Base-by-base conservation (phyloP, 148 eudicot species). In the Beta vulgaris region DNA sequence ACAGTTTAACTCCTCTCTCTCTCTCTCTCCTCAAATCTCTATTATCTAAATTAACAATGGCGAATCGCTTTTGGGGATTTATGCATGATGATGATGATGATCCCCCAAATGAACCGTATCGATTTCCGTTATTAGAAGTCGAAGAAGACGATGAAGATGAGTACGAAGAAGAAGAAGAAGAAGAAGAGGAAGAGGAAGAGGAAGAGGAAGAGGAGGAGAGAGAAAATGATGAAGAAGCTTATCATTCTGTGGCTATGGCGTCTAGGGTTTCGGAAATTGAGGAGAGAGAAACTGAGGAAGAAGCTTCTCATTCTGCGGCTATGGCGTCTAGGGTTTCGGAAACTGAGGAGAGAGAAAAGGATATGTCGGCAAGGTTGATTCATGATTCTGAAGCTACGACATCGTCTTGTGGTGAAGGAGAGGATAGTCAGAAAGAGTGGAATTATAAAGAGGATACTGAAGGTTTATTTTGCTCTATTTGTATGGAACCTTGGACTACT, bases 401-500 rank as follows among this genome's bases (percentile, higher is more conserved):
- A 63, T 61, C 36, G n/a, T 34, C 46, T 6, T 18, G 39, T 13
- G 58, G 14, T 23, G 69, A 49, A 6, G 62, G 75, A 34, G 28
- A 79, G 37, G 40, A 51, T 37, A 49, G 82, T 1, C 49, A 44
- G 55, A 48, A 62, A 14, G 82, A 65, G 57, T 81, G 79, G 79
- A 76, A n/a, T n/a, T n/a, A 71, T 72, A 65, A 75, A 73, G 73
- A 74, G 68, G 88, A 89, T 11, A 73, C 87, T 36, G 98, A 91
- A 21, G 98, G 98, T 6, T 54, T 88, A 46, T 78, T 66, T 80
- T 93, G 97, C 81, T 82, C 98, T 28, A 91, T 93, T 78, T 93
- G 98, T 77, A 83, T 87, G 84, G 94, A 88, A 15, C 82, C 87
- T 75, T 93, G 97, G 97, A 77, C 86, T 58, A 80, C 66, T 69